phyloP scores from a whole-genome alignment of 2,329 filamentous ascomycete species.

The Aureobasidium sp. region DNA sequence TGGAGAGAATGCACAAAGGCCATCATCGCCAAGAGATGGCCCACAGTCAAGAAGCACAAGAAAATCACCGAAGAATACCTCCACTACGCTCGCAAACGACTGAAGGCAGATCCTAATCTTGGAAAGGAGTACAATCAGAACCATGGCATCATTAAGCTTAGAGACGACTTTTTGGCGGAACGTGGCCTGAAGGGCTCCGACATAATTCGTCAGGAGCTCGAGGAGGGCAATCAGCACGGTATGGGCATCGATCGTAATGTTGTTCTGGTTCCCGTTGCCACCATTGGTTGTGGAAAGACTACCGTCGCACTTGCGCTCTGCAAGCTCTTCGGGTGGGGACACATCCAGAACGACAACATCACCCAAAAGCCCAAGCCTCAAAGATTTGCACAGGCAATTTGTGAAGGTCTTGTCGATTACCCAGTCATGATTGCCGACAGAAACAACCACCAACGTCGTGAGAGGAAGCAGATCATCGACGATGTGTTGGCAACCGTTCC shows the following conservation, averaged over 20 bases:
- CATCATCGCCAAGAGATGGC: conserved; percentile 64
- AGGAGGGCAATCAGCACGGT: conserved; percentile 42
- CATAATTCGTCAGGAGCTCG: conserved; percentile 67
- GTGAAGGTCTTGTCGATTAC: conserved; percentile 53
- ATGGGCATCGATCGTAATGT: conserved; percentile 57
- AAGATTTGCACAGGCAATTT: conserved; percentile 64
- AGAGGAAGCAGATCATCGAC: conserved; percentile 77
- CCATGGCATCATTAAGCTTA: conserved; percentile 87
- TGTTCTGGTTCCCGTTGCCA: conserved; percentile 82
- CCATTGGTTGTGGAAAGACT: conserved; percentile 94
- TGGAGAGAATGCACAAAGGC: conserved; percentile 97
- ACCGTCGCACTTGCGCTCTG: conserved; percentile 75
- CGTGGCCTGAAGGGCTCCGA: conserved; percentile 82
- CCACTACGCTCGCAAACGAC: conserved; percentile 64
- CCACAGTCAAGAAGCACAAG: conserved; percentile 76
- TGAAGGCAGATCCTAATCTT: conserved; percentile 59
- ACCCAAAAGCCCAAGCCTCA: conserved; percentile 66
- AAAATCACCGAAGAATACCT: conserved; percentile 90
- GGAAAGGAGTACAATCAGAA: conserved; percentile 70
- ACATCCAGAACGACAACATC: conserved; percentile 96
- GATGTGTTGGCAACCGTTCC: conserved; percentile 59
- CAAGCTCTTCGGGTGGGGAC: conserved; percentile 82
- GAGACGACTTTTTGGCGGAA: conserved; percentile 76
- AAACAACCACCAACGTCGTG: conserved; percentile 85
- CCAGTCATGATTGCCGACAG: conserved; percentile 81